These are phyloP conservation scores for Ambrosia trifida DNA, from an alignment of 129 eudicot species.

Conservation along the genomic window DNA sequence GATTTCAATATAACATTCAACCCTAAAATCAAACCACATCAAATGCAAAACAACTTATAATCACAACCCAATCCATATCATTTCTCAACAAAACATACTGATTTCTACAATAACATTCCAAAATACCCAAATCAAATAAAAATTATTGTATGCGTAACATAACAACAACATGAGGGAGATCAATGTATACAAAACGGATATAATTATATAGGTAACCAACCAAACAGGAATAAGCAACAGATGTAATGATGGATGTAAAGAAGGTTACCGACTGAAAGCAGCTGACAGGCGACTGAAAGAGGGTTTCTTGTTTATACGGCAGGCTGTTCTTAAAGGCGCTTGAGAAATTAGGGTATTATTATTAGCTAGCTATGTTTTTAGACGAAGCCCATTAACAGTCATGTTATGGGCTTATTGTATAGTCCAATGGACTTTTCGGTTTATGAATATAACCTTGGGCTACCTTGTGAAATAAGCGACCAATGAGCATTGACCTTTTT, in stretches of 20 bases:
- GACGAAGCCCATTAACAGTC: slow-evolving; percentile 9
- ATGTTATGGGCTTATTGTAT: slow-evolving; percentile 1
- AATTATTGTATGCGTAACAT: not conserved
- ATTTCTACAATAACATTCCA: slow-evolving; percentile 15
- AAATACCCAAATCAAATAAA: not conserved
- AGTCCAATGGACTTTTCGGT: slow-evolving; percentile 23
- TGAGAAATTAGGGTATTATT: slow-evolving; percentile 24
- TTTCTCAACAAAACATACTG: not conserved
- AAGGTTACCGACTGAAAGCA: slow-evolving; percentile 29
- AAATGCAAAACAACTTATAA: too few relatives aligned
- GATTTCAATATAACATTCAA: too few relatives aligned
- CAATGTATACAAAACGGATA: not conserved
- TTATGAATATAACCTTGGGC: not conserved
- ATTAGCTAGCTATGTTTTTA: not conserved
- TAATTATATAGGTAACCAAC: not conserved
- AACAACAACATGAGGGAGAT: not conserved
- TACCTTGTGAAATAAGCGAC: too few relatives aligned
- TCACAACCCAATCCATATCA: too few relatives aligned
- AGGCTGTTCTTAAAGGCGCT: slow-evolving; percentile 14
- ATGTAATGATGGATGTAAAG: slow-evolving; percentile 8
- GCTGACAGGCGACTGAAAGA: slow-evolving; percentile 19
- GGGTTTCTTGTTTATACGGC: not conserved
- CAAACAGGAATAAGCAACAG: not conserved
- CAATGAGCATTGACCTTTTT: too few relatives aligned
- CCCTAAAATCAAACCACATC: too few relatives aligned